A percentile compares a stretch with the other conserved stretches of the same genome.
Evolutionary conservation across 176 grass and related monocot species (phyloP).

Genomic region (Urochloa ruziziensis): DNA sequence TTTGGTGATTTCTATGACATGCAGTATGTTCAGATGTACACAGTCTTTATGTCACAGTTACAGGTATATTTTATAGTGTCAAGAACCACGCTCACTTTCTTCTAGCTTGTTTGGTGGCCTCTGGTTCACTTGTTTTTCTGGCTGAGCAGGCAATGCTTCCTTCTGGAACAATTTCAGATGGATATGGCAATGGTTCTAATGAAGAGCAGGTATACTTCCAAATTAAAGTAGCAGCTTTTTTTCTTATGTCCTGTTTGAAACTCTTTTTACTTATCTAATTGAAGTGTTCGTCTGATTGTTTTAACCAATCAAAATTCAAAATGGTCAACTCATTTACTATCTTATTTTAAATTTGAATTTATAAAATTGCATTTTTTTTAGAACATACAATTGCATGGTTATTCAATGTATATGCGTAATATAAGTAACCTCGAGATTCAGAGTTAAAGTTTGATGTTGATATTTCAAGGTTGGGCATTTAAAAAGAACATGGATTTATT

Average conservation of each 20-base stretch:
- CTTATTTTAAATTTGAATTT: neutral
- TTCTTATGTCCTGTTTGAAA: neutral
- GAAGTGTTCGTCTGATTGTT: neutral
- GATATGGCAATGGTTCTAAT: slow-evolving; percentile 13
- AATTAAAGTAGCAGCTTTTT: neutral
- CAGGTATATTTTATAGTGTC: neutral
- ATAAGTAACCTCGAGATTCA: neutral
- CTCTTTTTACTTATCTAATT: neutral
- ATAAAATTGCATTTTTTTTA: no score
- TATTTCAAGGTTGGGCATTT: neutral
- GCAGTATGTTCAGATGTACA: slow-evolving; percentile 16
- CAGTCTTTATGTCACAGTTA: neutral
- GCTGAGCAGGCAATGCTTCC: neutral
- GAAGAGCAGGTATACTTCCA: slow-evolving; percentile 15
- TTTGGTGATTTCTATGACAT: neutral
- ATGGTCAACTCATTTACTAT: neutral
- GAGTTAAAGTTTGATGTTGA: neutral
- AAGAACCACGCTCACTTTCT: neutral
- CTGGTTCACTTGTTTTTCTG: neutral
- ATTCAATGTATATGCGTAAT: neutral
- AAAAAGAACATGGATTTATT: neutral
- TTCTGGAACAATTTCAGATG: slow-evolving; percentile 2
- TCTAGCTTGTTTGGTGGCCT: neutral
- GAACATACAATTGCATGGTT: no score
- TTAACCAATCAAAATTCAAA: neutral